phyloP scores from a whole-genome alignment of 768 basidiomycete species.

The Hortiboletus campestris region DNA sequence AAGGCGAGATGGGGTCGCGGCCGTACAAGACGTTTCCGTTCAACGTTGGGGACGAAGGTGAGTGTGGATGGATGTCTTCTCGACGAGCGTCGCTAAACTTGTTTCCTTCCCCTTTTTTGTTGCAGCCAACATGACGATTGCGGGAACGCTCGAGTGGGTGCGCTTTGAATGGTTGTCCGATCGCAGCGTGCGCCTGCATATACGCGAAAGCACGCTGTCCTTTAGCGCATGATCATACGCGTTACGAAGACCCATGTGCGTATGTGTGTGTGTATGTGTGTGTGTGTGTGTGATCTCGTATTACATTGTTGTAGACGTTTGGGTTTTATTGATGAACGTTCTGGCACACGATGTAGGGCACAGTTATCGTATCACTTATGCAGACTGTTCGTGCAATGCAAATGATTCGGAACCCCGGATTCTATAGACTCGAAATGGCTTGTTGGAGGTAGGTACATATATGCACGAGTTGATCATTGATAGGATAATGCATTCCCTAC shows the following conservation, averaged over 20 bases:
- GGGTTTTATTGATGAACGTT: too few relatives aligned
- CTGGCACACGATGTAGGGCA: too few relatives aligned
- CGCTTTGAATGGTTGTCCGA: constrained; percentile 83
- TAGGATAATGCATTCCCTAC: too few relatives aligned
- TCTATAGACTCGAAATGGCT: too few relatives aligned
- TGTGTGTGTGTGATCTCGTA: not conserved
- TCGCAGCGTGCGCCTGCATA: constrained; percentile 78
- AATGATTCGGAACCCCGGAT: too few relatives aligned
- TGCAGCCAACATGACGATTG: constrained; percentile 53
- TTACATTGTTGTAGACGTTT: not conserved
- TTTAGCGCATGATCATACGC: constrained; percentile 63
- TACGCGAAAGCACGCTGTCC: constrained; percentile 78
- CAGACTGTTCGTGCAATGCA: too few relatives aligned
- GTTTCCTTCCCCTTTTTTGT: not conserved
- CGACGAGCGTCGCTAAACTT: not conserved
- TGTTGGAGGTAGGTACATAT: too few relatives aligned
- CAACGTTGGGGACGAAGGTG: constrained; percentile 81
- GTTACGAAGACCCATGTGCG: not conserved
- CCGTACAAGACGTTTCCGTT: constrained; percentile 90
- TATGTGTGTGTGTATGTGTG: not conserved
- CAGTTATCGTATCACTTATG: too few relatives aligned
- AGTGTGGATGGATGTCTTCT: constrained; percentile 19
- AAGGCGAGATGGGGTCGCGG: constrained; percentile 76
- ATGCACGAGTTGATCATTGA: too few relatives aligned
- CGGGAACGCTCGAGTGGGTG: constrained; percentile 68